Evolutionary conservation across 306 rosid species (phyloP).

Genomic region (Geum urbanum): DNA sequence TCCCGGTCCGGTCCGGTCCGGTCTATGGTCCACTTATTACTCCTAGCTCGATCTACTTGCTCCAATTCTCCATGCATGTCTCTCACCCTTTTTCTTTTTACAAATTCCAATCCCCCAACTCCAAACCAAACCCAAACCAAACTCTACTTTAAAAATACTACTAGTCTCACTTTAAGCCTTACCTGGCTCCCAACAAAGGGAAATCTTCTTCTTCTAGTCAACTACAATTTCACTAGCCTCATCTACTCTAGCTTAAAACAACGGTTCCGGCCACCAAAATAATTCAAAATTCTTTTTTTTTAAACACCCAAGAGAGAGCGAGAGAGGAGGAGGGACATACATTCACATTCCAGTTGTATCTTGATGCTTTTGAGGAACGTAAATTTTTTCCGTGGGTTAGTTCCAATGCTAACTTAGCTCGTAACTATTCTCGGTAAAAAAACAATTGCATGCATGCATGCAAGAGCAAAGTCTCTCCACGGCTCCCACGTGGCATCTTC

Average conservation of each 20-base stretch:
- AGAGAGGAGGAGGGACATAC: slow-evolving; percentile 60
- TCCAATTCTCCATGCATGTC: slow-evolving; percentile 15
- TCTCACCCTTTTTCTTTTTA: slow-evolving; percentile 17
- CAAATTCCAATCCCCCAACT: background rate
- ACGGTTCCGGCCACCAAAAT: no score
- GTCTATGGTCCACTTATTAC: slow-evolving; percentile 36
- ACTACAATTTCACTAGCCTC: slow-evolving; percentile 59
- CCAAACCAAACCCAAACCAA: slow-evolving; percentile 5
- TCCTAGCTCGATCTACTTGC: background rate
- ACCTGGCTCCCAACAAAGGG: slow-evolving; percentile 30
- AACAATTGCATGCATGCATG: slow-evolving; percentile 60
- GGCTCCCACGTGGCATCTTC: slow-evolving; percentile 66
- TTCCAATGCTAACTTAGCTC: slow-evolving; percentile 41
- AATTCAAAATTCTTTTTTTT: background rate
- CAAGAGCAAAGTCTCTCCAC: slow-evolving; percentile 34
- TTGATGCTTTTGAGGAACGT: slow-evolving; percentile 93
- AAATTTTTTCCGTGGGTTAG: slow-evolving; percentile 16
- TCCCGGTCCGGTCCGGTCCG: background rate
- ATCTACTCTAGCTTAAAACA: slow-evolving; percentile 10
- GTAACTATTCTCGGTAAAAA: slow-evolving; percentile 12
- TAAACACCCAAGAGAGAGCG: background rate
- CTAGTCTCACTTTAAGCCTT: slow-evolving; percentile 32
- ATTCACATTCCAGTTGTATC: slow-evolving; percentile 97
- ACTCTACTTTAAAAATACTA: slow-evolving; percentile 6
- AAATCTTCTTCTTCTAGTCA: slow-evolving; percentile 54